Evolutionary conservation across 176 grass and related monocot genomes (phyloP).

Genomic region (Aegilops longissima): DNA sequence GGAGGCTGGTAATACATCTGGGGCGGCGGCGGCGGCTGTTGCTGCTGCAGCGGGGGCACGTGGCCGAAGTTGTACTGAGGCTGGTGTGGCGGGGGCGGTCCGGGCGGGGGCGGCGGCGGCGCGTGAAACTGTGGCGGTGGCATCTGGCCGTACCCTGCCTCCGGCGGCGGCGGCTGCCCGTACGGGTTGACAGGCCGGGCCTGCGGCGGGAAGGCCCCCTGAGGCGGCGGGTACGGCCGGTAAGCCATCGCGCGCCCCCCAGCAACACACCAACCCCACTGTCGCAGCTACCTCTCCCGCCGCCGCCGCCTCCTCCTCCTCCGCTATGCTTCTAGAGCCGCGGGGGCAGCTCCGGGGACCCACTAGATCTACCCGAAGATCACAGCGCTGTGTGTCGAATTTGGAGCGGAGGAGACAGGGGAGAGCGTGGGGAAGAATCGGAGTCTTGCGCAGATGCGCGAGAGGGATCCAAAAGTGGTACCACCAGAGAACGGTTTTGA

Average conservation of each 20-base stretch:
- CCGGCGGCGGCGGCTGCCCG: constrained; percentile 27
- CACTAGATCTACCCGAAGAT: constrained; percentile 46
- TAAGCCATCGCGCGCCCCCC: constrained; percentile 60
- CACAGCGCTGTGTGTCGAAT: not conserved
- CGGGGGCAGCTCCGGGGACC: not conserved
- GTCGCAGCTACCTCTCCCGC: constrained; percentile 40
- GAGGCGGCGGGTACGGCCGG: constrained; percentile 59
- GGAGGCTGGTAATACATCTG: constrained; percentile 52
- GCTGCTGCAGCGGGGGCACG: constrained; percentile 26
- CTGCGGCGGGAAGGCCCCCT: constrained; percentile 37
- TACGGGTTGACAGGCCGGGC: constrained; percentile 31
- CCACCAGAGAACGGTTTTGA: not conserved
- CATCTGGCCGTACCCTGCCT: constrained; percentile 41
- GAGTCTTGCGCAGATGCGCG: constrained; percentile 22
- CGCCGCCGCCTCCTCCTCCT: constrained; percentile 17
- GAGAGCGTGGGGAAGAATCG: not conserved
- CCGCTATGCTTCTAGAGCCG: constrained; percentile 20
- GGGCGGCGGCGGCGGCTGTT: constrained; percentile 8
- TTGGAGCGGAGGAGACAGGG: not conserved
- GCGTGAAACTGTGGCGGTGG: constrained; percentile 38
- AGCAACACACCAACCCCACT: not conserved
- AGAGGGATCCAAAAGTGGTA: not conserved
- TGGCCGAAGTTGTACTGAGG: constrained; percentile 46
- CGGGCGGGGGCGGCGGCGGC: constrained; percentile 35
- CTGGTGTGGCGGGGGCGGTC: constrained; percentile 49